Evolutionary conservation across 1,284 basidiomycete genomes (phyloP), one percentile per base, ranked within the genome.

Genomic region (Papiliotrema fonsecae): DNA sequence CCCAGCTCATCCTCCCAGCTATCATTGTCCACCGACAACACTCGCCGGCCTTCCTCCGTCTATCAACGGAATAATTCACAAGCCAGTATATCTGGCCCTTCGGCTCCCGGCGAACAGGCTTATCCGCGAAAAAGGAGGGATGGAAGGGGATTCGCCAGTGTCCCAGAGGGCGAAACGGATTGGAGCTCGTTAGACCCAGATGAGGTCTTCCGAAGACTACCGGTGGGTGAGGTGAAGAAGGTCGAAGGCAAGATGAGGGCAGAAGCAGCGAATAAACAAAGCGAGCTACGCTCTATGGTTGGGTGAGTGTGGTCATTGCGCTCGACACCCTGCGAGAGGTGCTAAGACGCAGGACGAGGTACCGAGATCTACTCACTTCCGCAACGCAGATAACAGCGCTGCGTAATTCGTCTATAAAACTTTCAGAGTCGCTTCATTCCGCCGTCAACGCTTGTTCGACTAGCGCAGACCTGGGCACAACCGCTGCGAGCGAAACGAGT

Each of bases 271-370:
- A 85, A 84, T 44, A 94, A 94, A 72, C 87, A 90, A 65, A 86
- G 90, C 62, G 92, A 97, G 68, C 79, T 96, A 38, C 79, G 91
- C 57, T 78, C 87, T 25, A 97, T 94, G 91, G 92, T 97, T 70
- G 91, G 89, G 89, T 93, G 74, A 79, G 88, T 83, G 50, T 22
- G 40, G 43, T 44, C 22, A 10, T 16, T 13, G 27, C 24, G 31
- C 55, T 38, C 5, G 26, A 40, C 25, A 31, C 35, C 22, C 49
- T 26, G 16, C 28, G 28, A 42, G 22, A 24, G 9, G 25, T 9
- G 16, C 22, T 37, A 21, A 34, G 24, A 26, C 41, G 35, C 72
- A 92, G 91, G 71, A 91, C 94, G 79, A 84, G 91, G 55, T 96
- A 97, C 74, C 84, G 92, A 44, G 92, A 97, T 72, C 79, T 96